A percentile compares a stretch with the other conserved stretches of the same genome.
Evolutionary conservation across 331 rosid genomes (phyloP).

Genomic region (Quercus tomentella): DNA sequence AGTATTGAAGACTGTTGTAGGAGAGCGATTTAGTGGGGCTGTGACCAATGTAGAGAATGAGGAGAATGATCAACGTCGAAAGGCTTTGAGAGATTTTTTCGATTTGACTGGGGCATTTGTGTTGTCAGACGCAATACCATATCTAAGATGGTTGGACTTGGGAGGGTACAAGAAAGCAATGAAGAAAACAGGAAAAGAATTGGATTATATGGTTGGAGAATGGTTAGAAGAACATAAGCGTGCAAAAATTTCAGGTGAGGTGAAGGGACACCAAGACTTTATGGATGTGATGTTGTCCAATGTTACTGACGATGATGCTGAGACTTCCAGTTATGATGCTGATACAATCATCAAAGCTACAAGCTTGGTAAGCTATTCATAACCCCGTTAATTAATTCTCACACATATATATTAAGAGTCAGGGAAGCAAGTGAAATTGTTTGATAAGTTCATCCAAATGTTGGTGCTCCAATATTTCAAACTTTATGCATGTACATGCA

Average conservation of each 20-base stretch:
- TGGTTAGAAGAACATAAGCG: conserved; percentile 44
- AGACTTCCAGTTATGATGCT: conserved; percentile 14
- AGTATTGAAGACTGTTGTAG: neutral
- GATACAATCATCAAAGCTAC: conserved; percentile 41
- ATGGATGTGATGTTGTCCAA: conserved; percentile 43
- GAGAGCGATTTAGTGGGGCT: conserved; percentile 12
- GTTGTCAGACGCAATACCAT: conserved; percentile 43
- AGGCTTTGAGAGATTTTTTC: conserved; percentile 19
- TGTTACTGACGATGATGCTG: neutral
- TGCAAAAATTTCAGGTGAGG: neutral
- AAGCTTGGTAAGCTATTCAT: conserved; percentile 23
- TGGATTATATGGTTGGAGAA: conserved; percentile 14
- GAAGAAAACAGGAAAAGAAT: conserved; percentile 27
- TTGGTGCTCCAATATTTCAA: too few relatives aligned
- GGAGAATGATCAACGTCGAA: conserved; percentile 13
- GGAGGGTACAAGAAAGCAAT: conserved; percentile 49
- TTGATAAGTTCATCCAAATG: too few relatives aligned
- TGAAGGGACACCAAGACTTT: conserved; percentile 9
- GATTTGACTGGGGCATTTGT: conserved; percentile 11
- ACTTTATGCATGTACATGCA: too few relatives aligned
- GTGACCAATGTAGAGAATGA: neutral
- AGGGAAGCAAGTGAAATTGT: too few relatives aligned
- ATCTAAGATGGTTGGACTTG: conserved; percentile 57
- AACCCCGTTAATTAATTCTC: too few relatives aligned
- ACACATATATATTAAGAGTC: too few relatives aligned